Base-by-base conservation (phyloP, 1,284 basidiomycete species). In the Leucoagaricus sp. region DNA sequence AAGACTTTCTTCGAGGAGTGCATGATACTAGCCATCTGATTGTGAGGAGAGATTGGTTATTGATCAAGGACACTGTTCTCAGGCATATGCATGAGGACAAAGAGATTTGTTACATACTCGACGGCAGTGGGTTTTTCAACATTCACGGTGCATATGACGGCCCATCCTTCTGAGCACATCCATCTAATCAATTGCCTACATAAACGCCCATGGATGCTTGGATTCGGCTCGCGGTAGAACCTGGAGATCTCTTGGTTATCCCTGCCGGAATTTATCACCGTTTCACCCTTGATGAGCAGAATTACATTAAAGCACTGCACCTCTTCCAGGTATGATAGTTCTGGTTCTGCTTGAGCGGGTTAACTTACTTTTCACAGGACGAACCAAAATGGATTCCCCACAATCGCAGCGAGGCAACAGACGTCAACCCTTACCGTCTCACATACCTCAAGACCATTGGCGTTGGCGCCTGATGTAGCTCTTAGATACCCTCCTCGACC, bases 31-130 rank as follows among this genome's bases (percentile, higher is more conserved):
- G 23, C 40, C 38, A 17, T 17, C 13, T 41, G 44, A 53, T 33
- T 33, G 41, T 25, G 15, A 21, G 29, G 8, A 13, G 1, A 40
- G 4, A 40, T 33, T 7, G 6, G 7, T 48, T 5, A 21, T 41
- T 41, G n/a, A 23, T 41, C 13, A 21, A 7, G 44, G 28, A 29
- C 26, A 21, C 41, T 26, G 53, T 49, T 42, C 42, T 42, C 31
- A 92, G 89, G 66, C 92, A 94, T 64, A 80, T 95, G 74, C 93
- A 95, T 64, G 92, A 95, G 71, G 93, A 95, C 64, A 92, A 95
- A 69, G 93, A 95, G 73, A 94, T 94, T 63, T 80, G 93, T 15
- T 96, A 91, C 68, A 86, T 95, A 61, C 77, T 91, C 40, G 79
- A 81, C 0, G 94, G 93, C 6, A 85, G 83, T 45, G 93, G 93